Base-by-base conservation (phyloP, 2,329 filamentous ascomycete genomes). In the Colletotrichum sp. region DNA sequence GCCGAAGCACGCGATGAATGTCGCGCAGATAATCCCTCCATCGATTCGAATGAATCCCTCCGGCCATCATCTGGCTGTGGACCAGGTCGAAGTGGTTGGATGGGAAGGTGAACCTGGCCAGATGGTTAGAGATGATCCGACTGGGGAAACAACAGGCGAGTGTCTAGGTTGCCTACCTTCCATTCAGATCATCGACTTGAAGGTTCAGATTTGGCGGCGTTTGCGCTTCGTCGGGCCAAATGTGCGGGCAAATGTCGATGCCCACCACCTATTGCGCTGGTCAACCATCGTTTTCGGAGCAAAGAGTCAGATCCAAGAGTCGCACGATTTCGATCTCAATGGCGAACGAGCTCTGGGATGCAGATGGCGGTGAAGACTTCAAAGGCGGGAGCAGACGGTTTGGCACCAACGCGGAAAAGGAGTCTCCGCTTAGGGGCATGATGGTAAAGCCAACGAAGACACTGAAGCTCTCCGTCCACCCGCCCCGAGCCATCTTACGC, bases 11-110 rank as follows among this genome's bases (percentile, higher is more conserved):
- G 27, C 91, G 89, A 78, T 91, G 90, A 76, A 98, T 94, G 79
- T 98, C 96, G 79, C 88, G 87, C 78, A 98, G 84, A 83, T 97
- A 98, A 36, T 89, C 88, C 71, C 87, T 85, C 96, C 96, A 98
- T 82, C 95, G 90, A 77, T 88, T 86, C 73, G 88, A 86, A 80
- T 96, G 89, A 79, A 98, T 94, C 0, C 95, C 95, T 27, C 91
- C 92, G 78, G 90, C 88, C 83, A 95, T 87, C 84, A 94, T 89
- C 78, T 93, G 91, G 79, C 95, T 98, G 80, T 98, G 94, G 66
- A 98, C 92, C 69, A 98, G 86, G 80, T 98, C 94, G 86, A 97
- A 98, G 71, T 93, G 88, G 81, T 92, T 93, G 67, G 91, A 86
- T 58, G 89, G 86, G 80, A 96, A 96, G 0, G 92, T 94, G 80